A percentile compares a stretch with the other conserved stretches of the same genome.
These are phyloP conservation scores for Dioszegia crocea DNA, from an alignment of 768 basidiomycete species.

Conservation along the genomic window DNA sequence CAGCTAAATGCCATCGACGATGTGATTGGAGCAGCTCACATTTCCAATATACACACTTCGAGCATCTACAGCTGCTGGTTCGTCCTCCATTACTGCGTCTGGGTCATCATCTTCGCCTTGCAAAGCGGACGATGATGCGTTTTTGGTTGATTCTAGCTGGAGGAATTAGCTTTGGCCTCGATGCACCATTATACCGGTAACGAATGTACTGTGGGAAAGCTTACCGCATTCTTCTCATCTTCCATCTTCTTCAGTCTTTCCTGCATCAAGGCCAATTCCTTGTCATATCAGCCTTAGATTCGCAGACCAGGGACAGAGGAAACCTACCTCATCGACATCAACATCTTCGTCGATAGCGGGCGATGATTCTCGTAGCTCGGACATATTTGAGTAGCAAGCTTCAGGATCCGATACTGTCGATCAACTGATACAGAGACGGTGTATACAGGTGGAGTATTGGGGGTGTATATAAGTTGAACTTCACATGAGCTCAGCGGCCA, in stretches of 20 bases:
- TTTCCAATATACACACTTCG: conserved; percentile 95
- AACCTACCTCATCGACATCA: conserved; percentile 42
- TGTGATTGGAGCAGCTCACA: conserved; percentile 56
- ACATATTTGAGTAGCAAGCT: conserved; percentile 15
- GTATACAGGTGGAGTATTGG: too few species aligned
- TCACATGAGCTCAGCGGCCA: not conserved
- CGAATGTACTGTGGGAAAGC: not conserved
- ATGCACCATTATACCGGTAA: too few species aligned
- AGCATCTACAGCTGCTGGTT: conserved; percentile 70
- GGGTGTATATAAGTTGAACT: too few species aligned
- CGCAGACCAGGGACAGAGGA: not conserved
- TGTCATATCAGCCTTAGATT: not conserved
- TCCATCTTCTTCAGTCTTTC: conserved; percentile 49
- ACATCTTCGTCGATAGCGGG: conserved; percentile 38
- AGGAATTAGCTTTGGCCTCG: not conserved
- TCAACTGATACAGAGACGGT: too few species aligned
- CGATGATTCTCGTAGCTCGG: conserved; percentile 32
- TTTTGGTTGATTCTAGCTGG: conserved; percentile 22
- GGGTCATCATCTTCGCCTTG: conserved; percentile 15
- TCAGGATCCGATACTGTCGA: too few species aligned
- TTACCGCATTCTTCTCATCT: conserved; percentile 36
- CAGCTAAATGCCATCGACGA: not conserved
- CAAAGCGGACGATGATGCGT: conserved; percentile 26
- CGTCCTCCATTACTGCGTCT: conserved; percentile 59
- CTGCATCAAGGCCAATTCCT: conserved; percentile 50